Evolutionary conservation across 106 monocot species (phyloP), one percentile per base, ranked within the genome.

Genomic region (Platanthera zijinensis): DNA sequence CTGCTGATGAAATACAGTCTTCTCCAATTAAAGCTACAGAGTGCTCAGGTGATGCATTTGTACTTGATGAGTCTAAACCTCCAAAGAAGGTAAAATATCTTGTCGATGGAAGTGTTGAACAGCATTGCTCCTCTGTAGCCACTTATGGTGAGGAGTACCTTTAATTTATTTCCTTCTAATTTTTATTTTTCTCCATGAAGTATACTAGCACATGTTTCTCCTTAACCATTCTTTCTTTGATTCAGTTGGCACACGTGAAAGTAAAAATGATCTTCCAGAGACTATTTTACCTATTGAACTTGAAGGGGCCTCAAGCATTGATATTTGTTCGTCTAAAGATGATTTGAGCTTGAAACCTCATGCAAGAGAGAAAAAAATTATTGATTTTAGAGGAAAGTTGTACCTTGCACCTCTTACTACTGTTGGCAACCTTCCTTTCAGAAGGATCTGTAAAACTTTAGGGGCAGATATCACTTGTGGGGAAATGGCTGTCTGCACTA

Each of bases 401-500:
- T 97, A 91, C 78, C 91, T 97, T 74, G 96, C 96, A 69, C 96
- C 96, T 76, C 76, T 96, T 48, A 97, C 93, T 0, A 97, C 96
- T 56, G 96, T 97, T 61, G 96, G 96, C 11, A 97, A 97, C 84
- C 93, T 97, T 69, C 96, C 96, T 71, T 97, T 93, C 71, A 89
- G 93, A 75, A 93, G 93, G 75, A 49, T 97, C 69, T 97, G 93
- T 82, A 93, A 93, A 79, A 76, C 48, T 48, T 82, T 93, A 47
- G 96, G 96, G 50, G 96, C 91, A 52, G 93, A 97, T 82, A 83
- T 97, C 76, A 97, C 96, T 49, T 97, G 93, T 76, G 93, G 96
- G 68, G 96, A 97, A 82, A 97, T 97, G 93, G 96, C 96, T 45
- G 88, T 97, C 91, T 93, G 93, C 80, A 93, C 89, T 18, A 97